Evolutionary conservation across 352 stramenopile species (phyloP), one percentile per base, ranked within the genome.

Genomic region (Phytophthora pistaciae): DNA sequence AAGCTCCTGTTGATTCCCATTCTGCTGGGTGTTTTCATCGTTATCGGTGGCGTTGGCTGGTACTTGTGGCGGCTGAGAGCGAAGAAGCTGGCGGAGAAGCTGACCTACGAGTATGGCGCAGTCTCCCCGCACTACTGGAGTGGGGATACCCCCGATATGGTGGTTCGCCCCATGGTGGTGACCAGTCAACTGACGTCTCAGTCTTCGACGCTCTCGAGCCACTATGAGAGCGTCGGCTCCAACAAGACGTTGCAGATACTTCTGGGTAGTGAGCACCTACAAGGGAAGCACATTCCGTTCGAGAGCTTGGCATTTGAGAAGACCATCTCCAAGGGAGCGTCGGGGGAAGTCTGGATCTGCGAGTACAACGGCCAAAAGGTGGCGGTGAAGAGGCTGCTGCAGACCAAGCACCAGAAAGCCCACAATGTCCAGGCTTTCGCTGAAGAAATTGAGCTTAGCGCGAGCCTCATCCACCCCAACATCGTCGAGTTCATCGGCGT

Each of bases 391-490:
- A 71, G 79, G 6, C 48, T 88, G 33, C 29, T 75, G n/a, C 70
- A 78, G 40, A 56, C 58, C n/a, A 78, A 77, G 21, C 50, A 74
- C 8, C 60, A 67, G 10, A 81, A 72, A 21, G 68, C 72, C 5
- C 66, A 74, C 18, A 67, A 74, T 20, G 63, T 83, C 1, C 42
- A 77, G 20, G 66, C 66, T 1, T 87, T 92, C 29, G 56, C 84
- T 16, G 74, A 75, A 25, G 84, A 92, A 63, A 90, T 92, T 60
- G 74, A 87, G 49, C 71, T 92, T 11, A 84, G 69, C 4, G 79
- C 84, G 10, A 76, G 68, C 40, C 57, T 92, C 33, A 59, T 71
- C 5, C 84, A 92, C 60, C 74, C 74, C 0, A 82, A 90, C 58
- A 70, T 92, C 20, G 68, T 85, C 10, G 50, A 63, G 0, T 85